Percentiles rank a stretch among this genome's conserved stretches.
phyloP scores from a whole-genome alignment of 2,329 filamentous ascomycete genomes.

The Colletotrichum endophyticum region DNA sequence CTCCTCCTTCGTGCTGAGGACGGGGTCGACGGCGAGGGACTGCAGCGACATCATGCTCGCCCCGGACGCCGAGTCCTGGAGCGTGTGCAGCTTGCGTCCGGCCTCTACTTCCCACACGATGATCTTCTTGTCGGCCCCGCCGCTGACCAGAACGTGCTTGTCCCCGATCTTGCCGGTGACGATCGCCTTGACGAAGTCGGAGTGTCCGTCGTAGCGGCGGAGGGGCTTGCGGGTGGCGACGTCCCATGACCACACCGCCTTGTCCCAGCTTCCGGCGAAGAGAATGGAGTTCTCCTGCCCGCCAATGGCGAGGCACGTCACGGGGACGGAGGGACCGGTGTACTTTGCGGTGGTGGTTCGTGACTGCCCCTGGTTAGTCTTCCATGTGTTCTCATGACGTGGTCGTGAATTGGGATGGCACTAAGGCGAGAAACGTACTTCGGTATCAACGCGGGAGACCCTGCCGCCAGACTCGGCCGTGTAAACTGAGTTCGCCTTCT shows the following conservation, averaged over 20 bases:
- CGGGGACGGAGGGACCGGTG: conserved; percentile 77
- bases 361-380: background rate
- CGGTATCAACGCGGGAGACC: conserved; percentile 74
- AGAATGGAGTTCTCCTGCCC: conserved; percentile 62
- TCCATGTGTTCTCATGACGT: background rate
- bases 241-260: conserved; percentile 86
- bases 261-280: conserved; percentile 95
- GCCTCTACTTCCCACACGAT: conserved; percentile 81
- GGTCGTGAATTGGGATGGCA: background rate
- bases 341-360: conserved; percentile 44
- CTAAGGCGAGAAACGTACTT: conserved; percentile 55
- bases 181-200: conserved; percentile 90
- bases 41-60: conserved; percentile 79
- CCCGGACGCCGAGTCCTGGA: conserved; percentile 71
- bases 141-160: conserved; percentile 71
- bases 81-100: conserved; percentile 72
- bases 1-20: conserved; percentile 53
- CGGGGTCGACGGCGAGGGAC: conserved; percentile 76
- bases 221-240: conserved; percentile 57
- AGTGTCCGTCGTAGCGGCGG: conserved; percentile 76
- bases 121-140: conserved; percentile 79
- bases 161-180: conserved; percentile 65
- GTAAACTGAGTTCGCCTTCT: conserved; percentile 66
- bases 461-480: conserved; percentile 88
- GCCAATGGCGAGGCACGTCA: conserved; percentile 77